Evolutionary conservation across 202 grass and related monocot species (phyloP), one percentile per base, ranked within the genome.

Genomic region (Schoenoplectus tabernaemontani): DNA sequence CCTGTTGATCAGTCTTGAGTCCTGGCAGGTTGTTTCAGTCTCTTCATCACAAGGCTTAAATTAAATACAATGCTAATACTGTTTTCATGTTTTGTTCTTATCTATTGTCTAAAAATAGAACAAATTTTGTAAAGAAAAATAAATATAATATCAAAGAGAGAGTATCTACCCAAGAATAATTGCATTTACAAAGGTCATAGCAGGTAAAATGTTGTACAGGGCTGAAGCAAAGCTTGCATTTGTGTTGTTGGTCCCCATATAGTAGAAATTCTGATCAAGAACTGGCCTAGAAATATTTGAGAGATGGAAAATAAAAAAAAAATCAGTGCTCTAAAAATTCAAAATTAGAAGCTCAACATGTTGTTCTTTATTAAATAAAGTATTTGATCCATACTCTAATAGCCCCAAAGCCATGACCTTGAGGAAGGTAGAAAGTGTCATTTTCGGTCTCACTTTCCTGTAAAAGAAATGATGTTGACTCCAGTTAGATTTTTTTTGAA

Each of bases 191-290:
- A 93, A 97, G 63, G 93, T 93, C 54, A 97, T 81, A 10, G 91
- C 79, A 13, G 91, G 89, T 72, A 97, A 69, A 64, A 97, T 60
- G 89, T 97, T 97, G 22, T 83, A 89, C 43, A 97, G 75, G 9
- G 93, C 91, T 4, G 93, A 88, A 4, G 90, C 83, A 81, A 97
- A 93, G 44, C 89, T 88, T 39, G 93, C 93, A 15, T 88, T 91
- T 36, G 93, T 97, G 34, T 83, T 67, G 2, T 88, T 89, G 8
- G 87, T 78, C 74, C 93, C 93, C 84, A 90, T 85, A 63, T 97
- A 93, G 91, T 93, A 88, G 69, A 97, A 93, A 60, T 97, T 93
- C 78, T 97, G 93, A 38, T 97, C 90, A 16, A 97, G 92, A 75
- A 97, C 93, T 48, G 93, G 93, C 30, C 93, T 97, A 78, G n/a